A percentile compares a stretch with the other conserved stretches of the same genome.
phyloP scores from a whole-genome alignment of 2,329 filamentous ascomycete genomes.

The Macrophomina phaseolina region DNA sequence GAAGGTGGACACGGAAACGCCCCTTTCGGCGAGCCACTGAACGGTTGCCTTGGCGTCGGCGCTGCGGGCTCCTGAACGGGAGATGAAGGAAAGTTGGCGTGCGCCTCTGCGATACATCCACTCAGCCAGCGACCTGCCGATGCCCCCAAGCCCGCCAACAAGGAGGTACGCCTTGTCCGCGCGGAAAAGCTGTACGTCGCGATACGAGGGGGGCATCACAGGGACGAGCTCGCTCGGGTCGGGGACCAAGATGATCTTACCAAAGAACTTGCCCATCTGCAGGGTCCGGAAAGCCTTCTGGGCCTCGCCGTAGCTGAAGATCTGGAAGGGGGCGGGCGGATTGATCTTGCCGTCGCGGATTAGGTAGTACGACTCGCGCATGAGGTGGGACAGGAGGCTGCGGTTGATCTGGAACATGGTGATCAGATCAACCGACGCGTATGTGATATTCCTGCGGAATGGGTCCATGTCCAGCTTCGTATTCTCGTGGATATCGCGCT shows the following conservation, averaged over 20 bases:
- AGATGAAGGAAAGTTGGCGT: conserved; percentile 25
- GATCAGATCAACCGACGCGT: conserved; percentile 15
- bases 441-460: conserved; percentile 22
- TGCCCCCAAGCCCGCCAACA: conserved; percentile 28
- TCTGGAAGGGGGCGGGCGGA: too few relatives aligned
- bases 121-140: conserved; percentile 23
- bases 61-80: conserved; percentile 23
- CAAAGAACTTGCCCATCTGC: conserved; percentile 28
- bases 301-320: conserved; percentile 27
- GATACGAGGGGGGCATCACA: neutral
- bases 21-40: neutral
- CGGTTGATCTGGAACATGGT: neutral
- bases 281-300: conserved; percentile 32
- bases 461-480: conserved; percentile 20
- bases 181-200: neutral
- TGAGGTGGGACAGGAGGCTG: conserved; percentile 2
- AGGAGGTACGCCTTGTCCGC: conserved; percentile 27
- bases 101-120: conserved; percentile 24
- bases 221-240: conserved; percentile 13
- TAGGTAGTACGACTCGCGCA: neutral
- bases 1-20: conserved; percentile 14
- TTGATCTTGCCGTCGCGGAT: neutral
- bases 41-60: neutral
- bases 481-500: conserved; percentile 26
- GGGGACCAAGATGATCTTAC: conserved; percentile 32